Evolutionary conservation across 495 filamentous ascomycete species (phyloP).

Genomic region (Xylaria telfairii): DNA sequence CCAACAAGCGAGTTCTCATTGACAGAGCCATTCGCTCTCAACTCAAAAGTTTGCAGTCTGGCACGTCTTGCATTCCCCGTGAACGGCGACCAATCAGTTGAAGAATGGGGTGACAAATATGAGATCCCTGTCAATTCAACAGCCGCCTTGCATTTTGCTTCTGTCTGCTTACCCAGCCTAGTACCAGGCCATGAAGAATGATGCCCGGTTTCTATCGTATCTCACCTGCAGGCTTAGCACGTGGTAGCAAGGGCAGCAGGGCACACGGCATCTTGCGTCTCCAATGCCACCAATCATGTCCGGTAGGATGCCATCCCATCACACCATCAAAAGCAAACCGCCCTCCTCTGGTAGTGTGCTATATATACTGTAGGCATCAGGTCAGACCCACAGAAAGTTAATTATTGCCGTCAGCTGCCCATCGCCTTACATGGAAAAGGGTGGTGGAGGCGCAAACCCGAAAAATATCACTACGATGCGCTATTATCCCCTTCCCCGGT

Average conservation of each 20-base stretch:
- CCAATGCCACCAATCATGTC: not conserved
- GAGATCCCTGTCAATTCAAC: not conserved
- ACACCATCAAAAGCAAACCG: conserved; percentile 1
- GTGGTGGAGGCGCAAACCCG: not conserved
- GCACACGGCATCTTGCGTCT: not conserved
- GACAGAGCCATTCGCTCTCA: not conserved
- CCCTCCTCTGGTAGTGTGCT: not conserved
- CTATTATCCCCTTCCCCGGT: not conserved
- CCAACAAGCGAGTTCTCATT: not conserved
- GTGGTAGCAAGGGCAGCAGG: conserved; percentile 37
- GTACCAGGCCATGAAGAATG: not conserved
- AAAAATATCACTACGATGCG: not conserved
- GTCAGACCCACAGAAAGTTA: not conserved
- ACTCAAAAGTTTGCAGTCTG: not conserved
- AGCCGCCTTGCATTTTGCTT: not conserved
- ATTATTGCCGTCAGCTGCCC: not conserved
- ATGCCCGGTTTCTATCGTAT: not conserved
- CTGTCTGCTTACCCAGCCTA: too few relatives aligned
- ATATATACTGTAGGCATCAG: not conserved
- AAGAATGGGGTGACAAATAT: not conserved
- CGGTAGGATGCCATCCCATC: conserved; percentile 7
- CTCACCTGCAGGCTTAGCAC: conserved; percentile 38
- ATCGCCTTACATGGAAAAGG: not conserved
- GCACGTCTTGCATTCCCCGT: not conserved
- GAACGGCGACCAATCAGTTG: not conserved